Evolutionary conservation across 208 protist genomes (phyloP).

Genomic region (Leishmania gerbilli): DNA sequence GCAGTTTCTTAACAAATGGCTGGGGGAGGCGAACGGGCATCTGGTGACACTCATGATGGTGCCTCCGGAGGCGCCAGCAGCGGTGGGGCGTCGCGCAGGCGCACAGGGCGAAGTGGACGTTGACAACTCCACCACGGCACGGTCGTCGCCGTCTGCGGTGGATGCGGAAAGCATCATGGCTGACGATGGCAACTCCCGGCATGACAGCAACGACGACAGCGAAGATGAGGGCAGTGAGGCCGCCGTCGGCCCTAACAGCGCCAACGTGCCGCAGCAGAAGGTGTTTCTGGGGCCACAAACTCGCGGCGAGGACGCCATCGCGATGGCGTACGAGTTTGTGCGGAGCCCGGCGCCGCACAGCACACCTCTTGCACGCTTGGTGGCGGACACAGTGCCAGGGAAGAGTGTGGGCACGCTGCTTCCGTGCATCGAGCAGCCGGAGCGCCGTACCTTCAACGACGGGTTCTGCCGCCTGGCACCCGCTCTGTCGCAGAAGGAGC

Average conservation of each 20-base stretch:
- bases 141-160: not conserved
- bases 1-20: constrained; percentile 9
- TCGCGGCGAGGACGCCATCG: not conserved
- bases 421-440: constrained; percentile 31
- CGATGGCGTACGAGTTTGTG: constrained; percentile 8
- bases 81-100: not conserved
- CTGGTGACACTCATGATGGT: constrained; percentile 3
- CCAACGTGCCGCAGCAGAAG: not conserved
- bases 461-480: constrained; percentile 21
- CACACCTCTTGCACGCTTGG: constrained; percentile 11
- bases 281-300: constrained; percentile 3
- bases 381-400: constrained; percentile 16
- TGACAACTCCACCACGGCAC: not conserved
- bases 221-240: not conserved
- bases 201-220: not conserved
- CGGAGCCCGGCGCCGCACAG: constrained; percentile 6
- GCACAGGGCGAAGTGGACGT: not conserved
- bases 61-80: not conserved
- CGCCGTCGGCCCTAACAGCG: not conserved
- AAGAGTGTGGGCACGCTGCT: constrained; percentile 13
- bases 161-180: not conserved
- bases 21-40: not conserved
- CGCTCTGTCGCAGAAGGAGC: constrained; percentile 12
- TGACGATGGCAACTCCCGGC: not conserved
- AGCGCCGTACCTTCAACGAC: constrained; percentile 21